A percentile compares a stretch with the other conserved stretches of the same genome.
Evolutionary conservation across 1,139 yeast species (phyloP).

Genomic region (Diutina siamensis): DNA sequence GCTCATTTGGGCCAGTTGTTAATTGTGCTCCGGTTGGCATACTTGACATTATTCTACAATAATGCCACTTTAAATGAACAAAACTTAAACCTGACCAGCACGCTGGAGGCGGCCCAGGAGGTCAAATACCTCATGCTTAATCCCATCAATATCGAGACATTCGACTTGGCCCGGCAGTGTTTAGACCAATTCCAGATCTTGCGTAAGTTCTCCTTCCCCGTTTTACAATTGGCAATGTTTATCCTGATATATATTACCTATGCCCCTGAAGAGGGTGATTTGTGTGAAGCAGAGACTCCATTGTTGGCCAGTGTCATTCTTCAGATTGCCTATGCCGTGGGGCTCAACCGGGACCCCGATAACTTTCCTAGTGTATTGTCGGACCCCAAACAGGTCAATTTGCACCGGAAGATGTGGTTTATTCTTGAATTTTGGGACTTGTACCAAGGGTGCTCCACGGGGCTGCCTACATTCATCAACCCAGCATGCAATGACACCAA

Average conservation of each 20-base stretch:
- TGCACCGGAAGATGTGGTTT: conserved; percentile 45
- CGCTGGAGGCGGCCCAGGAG: background rate
- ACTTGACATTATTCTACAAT: conserved; percentile 22
- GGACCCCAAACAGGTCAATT: conserved; percentile 21
- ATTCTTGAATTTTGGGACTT: conserved; percentile 24
- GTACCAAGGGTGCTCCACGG: conserved; percentile 24
- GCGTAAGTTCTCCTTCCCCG: conserved; percentile 13
- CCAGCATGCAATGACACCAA: conserved; percentile 17
- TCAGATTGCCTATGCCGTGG: conserved; percentile 36
- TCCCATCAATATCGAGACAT: conserved; percentile 21
- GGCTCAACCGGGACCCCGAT: conserved; percentile 36
- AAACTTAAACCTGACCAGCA: conserved; percentile 15
- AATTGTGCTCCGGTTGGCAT: conserved; percentile 19
- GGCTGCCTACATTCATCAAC: conserved; percentile 26
- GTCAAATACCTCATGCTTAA: conserved; percentile 26
- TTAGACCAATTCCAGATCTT: conserved; percentile 24
- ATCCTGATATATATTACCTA: conserved; percentile 10
- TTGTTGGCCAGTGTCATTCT: conserved; percentile 16
- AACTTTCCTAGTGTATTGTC: conserved; percentile 12
- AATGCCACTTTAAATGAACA: conserved; percentile 20
- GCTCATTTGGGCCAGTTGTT: conserved; percentile 22
- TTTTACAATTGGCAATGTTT: conserved; percentile 13
- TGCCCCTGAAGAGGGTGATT: conserved; percentile 13
- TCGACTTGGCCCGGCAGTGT: conserved; percentile 19
- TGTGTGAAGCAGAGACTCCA: conserved; percentile 15